Percentiles rank a stretch among this genome's conserved stretches.
Evolutionary conservation across 2,329 filamentous ascomycete genomes (phyloP).

Genomic region (Dactylellina cionopaga): DNA sequence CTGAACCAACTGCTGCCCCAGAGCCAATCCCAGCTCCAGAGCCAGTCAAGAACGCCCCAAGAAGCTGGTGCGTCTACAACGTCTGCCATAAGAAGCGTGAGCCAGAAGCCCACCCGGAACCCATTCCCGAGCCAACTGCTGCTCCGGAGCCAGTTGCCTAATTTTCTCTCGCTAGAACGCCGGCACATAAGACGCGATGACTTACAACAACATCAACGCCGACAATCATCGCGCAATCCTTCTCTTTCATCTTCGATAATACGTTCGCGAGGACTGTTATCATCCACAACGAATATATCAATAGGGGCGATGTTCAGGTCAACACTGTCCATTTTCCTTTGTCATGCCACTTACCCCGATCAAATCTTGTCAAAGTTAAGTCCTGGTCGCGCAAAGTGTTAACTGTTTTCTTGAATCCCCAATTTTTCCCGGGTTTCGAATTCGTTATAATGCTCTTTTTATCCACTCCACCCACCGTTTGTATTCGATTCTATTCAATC

Average conservation of each 20-base stretch:
- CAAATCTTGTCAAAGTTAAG: constrained; percentile 29
- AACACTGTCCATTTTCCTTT: constrained; percentile 52
- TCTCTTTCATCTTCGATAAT: constrained; percentile 8
- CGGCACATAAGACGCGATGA: constrained; percentile 24
- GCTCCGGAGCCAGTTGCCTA: constrained; percentile 9
- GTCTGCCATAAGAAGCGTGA: constrained; percentile 21
- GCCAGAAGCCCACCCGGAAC: constrained; percentile 15
- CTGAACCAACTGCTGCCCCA: background rate
- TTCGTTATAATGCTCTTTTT: too few relatives aligned
- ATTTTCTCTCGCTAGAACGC: constrained; percentile 14
- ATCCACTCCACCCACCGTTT: too few relatives aligned
- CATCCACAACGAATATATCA: constrained; percentile 13
- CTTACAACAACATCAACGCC: constrained; percentile 22
- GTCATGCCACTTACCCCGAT: constrained; percentile 34
- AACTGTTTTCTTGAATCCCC: constrained; percentile 22
- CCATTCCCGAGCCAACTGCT: background rate
- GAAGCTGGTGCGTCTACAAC: constrained; percentile 6
- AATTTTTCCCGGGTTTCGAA: too few relatives aligned
- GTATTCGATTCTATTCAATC: constrained; percentile 23
- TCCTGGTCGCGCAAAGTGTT: constrained; percentile 44
- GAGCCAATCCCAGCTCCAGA: background rate
- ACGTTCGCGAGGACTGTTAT: constrained; percentile 7
- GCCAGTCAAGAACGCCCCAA: background rate
- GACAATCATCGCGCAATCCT: constrained; percentile 15
- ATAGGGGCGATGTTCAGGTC: constrained; percentile 47